phyloP scores from a whole-genome alignment of 495 filamentous ascomycete genomes.

The Jackrogersella minutella region DNA sequence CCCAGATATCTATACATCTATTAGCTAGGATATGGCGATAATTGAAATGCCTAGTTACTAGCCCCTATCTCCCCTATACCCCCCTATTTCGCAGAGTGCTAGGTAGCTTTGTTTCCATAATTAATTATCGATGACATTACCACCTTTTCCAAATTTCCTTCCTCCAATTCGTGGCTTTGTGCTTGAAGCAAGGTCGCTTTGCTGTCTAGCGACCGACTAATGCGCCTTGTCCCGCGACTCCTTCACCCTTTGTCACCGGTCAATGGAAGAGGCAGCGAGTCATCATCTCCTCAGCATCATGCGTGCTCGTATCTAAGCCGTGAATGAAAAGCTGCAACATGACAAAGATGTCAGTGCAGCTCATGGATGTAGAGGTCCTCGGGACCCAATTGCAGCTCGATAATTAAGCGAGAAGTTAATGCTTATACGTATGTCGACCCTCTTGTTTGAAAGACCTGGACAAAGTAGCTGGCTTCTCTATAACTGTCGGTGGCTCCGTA shows the following conservation, averaged over 20 bases:
- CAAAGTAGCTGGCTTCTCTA: slow-evolving; percentile 22
- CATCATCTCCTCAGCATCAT: slow-evolving; percentile 7
- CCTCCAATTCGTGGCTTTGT: slow-evolving; percentile 26
- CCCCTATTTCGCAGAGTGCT: not conserved
- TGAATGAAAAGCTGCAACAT: not conserved
- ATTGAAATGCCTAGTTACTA: too few species aligned
- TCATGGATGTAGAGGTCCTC: not conserved
- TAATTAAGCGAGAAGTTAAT: not conserved
- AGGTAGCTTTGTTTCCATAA: slow-evolving; percentile 14
- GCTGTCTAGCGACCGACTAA: not conserved
- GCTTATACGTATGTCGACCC: not conserved
- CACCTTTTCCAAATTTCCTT: not conserved
- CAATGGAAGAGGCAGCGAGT: slow-evolving; percentile 1
- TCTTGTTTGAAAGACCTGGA: slow-evolving; percentile 17
- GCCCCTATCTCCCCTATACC: too few species aligned
- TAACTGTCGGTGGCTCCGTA: slow-evolving; percentile 15
- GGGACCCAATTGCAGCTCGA: not conserved
- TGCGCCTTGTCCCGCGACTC: slow-evolving; percentile 9
- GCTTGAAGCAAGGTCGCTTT: slow-evolving; percentile 2
- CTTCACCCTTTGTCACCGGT: slow-evolving; percentile 18
- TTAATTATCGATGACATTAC: not conserved
- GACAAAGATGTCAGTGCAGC: slow-evolving; percentile 17
- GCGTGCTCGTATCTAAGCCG: not conserved
- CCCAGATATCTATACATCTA: too few species aligned
- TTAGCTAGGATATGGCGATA: too few species aligned